Conservation (phyloP, 202 grass and related monocot species). For the Panicum hallii region DNA sequence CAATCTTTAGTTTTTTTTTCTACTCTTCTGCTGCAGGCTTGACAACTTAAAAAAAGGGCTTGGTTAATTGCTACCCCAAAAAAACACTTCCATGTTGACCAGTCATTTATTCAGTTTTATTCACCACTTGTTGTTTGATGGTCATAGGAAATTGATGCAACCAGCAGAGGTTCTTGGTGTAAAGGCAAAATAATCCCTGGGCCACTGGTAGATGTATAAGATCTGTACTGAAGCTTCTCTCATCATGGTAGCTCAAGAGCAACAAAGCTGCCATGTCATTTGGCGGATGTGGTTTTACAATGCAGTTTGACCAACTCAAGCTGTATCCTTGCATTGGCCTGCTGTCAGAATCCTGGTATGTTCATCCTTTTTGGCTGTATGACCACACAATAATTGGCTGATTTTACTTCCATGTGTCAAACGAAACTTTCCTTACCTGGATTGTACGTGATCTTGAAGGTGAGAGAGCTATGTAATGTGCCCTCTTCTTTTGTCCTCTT, state of each 20-base stretch:
- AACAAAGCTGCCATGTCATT: slow-evolving; percentile 38
- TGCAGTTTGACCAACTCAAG: slow-evolving; percentile 45
- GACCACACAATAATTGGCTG: slow-evolving; percentile 19
- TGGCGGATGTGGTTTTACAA: slow-evolving; percentile 50
- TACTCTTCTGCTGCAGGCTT: slow-evolving; percentile 12
- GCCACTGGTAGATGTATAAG: slow-evolving; percentile 53
- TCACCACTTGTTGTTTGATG: slow-evolving; percentile 36
- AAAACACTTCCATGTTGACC: slow-evolving; percentile 35
- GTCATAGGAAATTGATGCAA: slow-evolving; percentile 40
- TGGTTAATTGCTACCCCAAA: background rate
- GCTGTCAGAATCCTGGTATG: slow-evolving; percentile 15
- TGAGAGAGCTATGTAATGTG: slow-evolving; percentile 22
- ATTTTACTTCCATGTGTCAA: slow-evolving; percentile 41
- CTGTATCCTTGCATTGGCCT: slow-evolving; percentile 39
- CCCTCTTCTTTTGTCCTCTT: slow-evolving; percentile 6
- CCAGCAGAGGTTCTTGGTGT: slow-evolving; percentile 30
- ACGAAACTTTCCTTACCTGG: slow-evolving; percentile 49
- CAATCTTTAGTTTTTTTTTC: background rate
- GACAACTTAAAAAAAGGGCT: slow-evolving; percentile 7
- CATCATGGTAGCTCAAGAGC: slow-evolving; percentile 33
- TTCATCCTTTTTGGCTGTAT: slow-evolving; percentile 46
- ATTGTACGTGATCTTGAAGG: slow-evolving; percentile 36
- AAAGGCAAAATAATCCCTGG: slow-evolving; percentile 39
- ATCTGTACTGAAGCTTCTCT: slow-evolving; percentile 29
- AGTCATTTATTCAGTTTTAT: slow-evolving; percentile 28